Percentiles rank a stretch among this genome's conserved stretches.
Evolutionary conservation across 2,329 filamentous ascomycete genomes (phyloP).

Genomic region (Fusarium xyrophilum): DNA sequence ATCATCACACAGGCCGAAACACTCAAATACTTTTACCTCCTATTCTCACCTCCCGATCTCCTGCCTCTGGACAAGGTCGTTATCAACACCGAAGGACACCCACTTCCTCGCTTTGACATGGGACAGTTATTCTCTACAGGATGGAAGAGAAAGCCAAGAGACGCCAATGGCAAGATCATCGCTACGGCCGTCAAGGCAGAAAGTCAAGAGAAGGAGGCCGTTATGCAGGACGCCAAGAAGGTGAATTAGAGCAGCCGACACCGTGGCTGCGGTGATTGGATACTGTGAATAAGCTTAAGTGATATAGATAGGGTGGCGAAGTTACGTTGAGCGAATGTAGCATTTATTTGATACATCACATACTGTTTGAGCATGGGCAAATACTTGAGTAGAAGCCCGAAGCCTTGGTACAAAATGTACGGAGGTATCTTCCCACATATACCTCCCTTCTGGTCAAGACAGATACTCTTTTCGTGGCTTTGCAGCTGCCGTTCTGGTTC

Average conservation of each 20-base stretch:
- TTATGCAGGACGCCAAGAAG: conserved; percentile 16
- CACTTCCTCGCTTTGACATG: conserved; percentile 86
- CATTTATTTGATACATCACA: conserved; percentile 5
- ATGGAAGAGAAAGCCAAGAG: conserved; percentile 75
- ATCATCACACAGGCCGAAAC: conserved; percentile 77
- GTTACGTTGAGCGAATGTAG: conserved; percentile 11
- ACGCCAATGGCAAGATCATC: conserved; percentile 52
- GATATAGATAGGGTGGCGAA: conserved; percentile 1
- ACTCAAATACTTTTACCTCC: conserved; percentile 94
- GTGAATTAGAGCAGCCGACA: conserved; percentile 11
- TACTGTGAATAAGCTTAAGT: conserved; percentile 10
- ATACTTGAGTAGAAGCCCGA: not conserved
- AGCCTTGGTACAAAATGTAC: not conserved
- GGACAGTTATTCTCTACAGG: conserved; percentile 79
- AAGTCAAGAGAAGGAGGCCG: conserved; percentile 16
- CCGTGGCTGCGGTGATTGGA: not conserved
- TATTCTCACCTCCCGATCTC: conserved; percentile 85
- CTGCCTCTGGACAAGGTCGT: conserved; percentile 87
- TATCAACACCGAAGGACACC: conserved; percentile 95
- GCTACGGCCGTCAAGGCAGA: conserved; percentile 17
- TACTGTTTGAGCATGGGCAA: conserved; percentile 1
- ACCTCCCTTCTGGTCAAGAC: not conserved
- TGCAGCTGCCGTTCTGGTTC: conserved; percentile 24
- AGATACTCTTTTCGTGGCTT: conserved; percentile 9
- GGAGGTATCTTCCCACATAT: not conserved